phyloP scores from a whole-genome alignment of 352 stramenopile genomes.

The Peronosclerospora sorghi region DNA sequence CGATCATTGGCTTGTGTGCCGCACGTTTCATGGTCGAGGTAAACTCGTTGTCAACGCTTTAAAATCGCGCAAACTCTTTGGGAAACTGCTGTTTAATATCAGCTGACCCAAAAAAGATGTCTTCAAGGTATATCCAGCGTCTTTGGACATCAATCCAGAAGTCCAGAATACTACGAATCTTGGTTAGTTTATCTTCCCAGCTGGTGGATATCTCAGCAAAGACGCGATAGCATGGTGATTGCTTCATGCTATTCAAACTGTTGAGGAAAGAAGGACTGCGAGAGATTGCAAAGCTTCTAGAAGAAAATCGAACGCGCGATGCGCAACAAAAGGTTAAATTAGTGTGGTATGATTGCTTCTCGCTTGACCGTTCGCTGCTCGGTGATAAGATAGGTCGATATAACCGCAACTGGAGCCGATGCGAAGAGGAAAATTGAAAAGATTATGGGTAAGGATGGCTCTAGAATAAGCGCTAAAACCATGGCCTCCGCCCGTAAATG shows the following conservation, averaged over 20 bases:
- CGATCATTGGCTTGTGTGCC: conserved; percentile 91
- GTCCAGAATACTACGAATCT: conserved; percentile 95
- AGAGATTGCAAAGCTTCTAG: conserved; percentile 50
- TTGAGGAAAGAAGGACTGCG: conserved; percentile 85
- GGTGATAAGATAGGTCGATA: conserved; percentile 60
- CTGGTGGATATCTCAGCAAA: conserved; percentile 96
- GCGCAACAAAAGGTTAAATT: conserved; percentile 26
- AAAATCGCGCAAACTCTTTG: conserved; percentile 97
- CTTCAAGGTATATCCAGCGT: conserved; percentile 99
- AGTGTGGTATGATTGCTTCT: conserved; percentile 60
- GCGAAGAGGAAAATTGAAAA: conserved; percentile 52
- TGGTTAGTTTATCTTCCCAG: conserved; percentile 97
- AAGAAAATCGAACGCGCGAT: conserved; percentile 26
- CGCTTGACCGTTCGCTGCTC: conserved; percentile 30
- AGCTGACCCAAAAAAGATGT: conserved; percentile 97
- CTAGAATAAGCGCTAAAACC: conserved; percentile 39
- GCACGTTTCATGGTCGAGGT: conserved; percentile 97
- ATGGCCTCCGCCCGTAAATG: conserved; percentile 48
- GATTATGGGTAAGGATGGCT: conserved; percentile 55
- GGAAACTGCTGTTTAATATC: conserved; percentile 99
- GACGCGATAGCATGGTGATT: conserved; percentile 96
- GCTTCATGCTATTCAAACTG: conserved; percentile 97
- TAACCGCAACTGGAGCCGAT: conserved; percentile 56
- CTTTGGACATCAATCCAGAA: conserved; percentile 99
- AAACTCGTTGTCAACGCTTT: conserved; percentile 98